These are phyloP conservation scores for Wickerhamomyces sp. DNA, from an alignment of 1,139 yeast species.

Conservation along the genomic window DNA sequence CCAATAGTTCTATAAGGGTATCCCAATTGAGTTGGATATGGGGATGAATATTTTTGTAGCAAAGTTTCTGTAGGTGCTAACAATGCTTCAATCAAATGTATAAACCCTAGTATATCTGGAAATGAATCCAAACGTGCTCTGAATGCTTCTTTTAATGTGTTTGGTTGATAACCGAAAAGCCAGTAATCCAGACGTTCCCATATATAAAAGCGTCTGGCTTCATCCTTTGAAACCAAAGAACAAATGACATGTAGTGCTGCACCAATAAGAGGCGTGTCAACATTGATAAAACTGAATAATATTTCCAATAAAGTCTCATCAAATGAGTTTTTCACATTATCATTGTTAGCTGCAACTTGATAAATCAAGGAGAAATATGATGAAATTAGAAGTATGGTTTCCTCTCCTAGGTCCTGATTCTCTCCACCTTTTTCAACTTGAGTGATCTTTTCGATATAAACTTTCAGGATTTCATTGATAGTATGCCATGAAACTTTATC, in stretches of 20 bases:
- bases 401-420: constrained; percentile 67
- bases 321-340: constrained; percentile 33
- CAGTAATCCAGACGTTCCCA: constrained; percentile 78
- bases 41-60: constrained; percentile 38
- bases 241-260: constrained; percentile 48
- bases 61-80: constrained; percentile 26
- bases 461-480: constrained; percentile 51
- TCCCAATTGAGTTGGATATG: constrained; percentile 68
- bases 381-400: constrained; percentile 69
- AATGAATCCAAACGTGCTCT: constrained; percentile 32
- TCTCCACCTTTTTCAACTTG: constrained; percentile 29
- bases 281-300: constrained; percentile 42
- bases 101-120: constrained; percentile 61
- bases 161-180: constrained; percentile 40
- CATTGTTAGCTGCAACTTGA: constrained; percentile 43
- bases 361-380: constrained; percentile 61
- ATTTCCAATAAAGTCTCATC: constrained; percentile 32
- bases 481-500: constrained; percentile 54
- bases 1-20: constrained; percentile 59
- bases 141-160: constrained; percentile 28
- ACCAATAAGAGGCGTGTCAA: constrained; percentile 52
- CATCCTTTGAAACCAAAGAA: constrained; percentile 44
- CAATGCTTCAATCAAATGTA: constrained; percentile 43
- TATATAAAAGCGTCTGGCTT: constrained; percentile 42
- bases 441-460: constrained; percentile 49